Conservation (phyloP, 208 protist species). For the Acanthamoeba healyi region DNA sequence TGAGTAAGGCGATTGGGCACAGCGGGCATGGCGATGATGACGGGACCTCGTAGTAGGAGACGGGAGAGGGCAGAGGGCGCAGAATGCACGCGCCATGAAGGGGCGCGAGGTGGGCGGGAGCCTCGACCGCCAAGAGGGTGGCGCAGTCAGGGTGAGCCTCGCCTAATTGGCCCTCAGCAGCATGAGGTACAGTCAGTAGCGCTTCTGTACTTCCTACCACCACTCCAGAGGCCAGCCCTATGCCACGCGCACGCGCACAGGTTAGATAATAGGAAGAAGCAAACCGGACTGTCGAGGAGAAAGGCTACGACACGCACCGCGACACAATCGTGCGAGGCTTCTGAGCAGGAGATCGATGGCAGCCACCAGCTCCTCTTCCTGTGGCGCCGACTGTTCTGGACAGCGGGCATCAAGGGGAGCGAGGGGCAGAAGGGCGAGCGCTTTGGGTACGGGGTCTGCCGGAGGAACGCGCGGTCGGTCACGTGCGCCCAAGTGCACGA, state of each 20-base stretch:
- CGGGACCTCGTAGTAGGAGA: neutral
- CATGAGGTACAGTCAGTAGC: neutral
- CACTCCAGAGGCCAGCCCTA: neutral
- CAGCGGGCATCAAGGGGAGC: neutral
- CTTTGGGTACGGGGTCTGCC: slow-evolving; percentile 12
- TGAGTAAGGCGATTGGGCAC: neutral
- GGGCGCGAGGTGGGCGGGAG: neutral
- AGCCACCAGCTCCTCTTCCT: neutral
- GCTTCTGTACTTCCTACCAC: slow-evolving; percentile 54
- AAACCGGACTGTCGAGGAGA: neutral
- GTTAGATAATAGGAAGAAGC: neutral
- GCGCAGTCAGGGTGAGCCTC: neutral
- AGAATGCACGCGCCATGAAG: neutral
- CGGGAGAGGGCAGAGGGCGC: neutral
- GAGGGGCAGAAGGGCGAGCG: neutral
- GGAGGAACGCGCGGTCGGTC: slow-evolving; percentile 4
- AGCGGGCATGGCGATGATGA: too few species aligned
- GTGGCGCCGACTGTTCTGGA: neutral
- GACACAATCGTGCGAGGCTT: neutral
- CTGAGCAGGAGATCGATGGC: slow-evolving; percentile 22
- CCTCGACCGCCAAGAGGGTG: slow-evolving; percentile 3
- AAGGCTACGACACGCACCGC: neutral
- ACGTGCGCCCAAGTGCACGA: neutral
- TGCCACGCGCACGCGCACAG: neutral
- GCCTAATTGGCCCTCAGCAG: neutral